Evolutionary conservation across 805 yeast species (phyloP).

Genomic region (Zygoascus biomembranicola): DNA sequence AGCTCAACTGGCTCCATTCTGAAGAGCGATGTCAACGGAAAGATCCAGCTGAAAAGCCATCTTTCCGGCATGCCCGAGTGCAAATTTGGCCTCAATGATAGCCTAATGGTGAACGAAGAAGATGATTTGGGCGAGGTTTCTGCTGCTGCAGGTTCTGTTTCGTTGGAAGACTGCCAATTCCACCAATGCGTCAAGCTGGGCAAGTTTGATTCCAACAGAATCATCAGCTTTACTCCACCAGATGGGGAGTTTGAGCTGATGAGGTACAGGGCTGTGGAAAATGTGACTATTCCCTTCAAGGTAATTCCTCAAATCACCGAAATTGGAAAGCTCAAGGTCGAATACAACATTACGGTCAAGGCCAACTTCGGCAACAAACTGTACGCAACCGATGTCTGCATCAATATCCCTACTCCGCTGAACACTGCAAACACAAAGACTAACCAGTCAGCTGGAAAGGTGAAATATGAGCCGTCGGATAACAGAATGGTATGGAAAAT

Average conservation of each 20-base stretch:
- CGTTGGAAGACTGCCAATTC: slow-evolving; percentile 70
- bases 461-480: slow-evolving; percentile 60
- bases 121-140: slow-evolving; percentile 13
- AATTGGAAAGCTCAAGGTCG: slow-evolving; percentile 38
- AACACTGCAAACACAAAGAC: slow-evolving; percentile 41
- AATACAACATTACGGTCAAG: slow-evolving; percentile 51
- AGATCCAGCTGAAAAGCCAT: slow-evolving; percentile 59
- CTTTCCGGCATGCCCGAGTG: slow-evolving; percentile 80
- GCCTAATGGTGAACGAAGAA: slow-evolving; percentile 26
- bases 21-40: slow-evolving; percentile 69
- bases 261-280: slow-evolving; percentile 56
- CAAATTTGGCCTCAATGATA: slow-evolving; percentile 66
- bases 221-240: slow-evolving; percentile 73
- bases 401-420: slow-evolving; percentile 65
- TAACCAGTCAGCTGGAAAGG: slow-evolving; percentile 50
- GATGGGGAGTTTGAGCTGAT: slow-evolving; percentile 81
- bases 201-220: slow-evolving; percentile 54
- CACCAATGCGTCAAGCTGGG: slow-evolving; percentile 79
- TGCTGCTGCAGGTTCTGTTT: slow-evolving; percentile 43
- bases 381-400: slow-evolving; percentile 52
- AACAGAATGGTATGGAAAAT: slow-evolving; percentile 62
- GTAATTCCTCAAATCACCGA: slow-evolving; percentile 48
- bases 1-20: slow-evolving; percentile 50
- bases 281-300: slow-evolving; percentile 62
- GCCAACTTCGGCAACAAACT: slow-evolving; percentile 48